Evolutionary conservation across 75 land plant genomes (phyloP).

Genomic region (Chamaecyparis obtusa): DNA sequence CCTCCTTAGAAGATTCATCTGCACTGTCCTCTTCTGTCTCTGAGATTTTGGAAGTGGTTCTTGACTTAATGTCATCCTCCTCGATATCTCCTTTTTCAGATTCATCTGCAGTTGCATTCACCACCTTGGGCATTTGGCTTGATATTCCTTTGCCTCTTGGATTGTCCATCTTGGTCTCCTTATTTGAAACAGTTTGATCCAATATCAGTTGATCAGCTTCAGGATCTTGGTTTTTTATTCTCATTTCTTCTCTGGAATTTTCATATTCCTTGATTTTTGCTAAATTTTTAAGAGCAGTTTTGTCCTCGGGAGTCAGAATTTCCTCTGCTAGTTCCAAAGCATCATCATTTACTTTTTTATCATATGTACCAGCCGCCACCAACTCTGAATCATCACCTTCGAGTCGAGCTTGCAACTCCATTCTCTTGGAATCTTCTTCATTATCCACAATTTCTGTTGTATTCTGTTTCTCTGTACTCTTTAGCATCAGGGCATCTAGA

Average conservation of each 20-base stretch:
- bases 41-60: background rate
- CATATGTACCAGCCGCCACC: background rate
- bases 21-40: background rate
- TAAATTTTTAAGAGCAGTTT: background rate
- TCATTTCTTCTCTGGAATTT: background rate
- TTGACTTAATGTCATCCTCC: background rate
- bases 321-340: slow-evolving; percentile 14
- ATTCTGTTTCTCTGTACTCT: background rate
- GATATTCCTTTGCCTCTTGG: background rate
- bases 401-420: background rate
- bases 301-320: background rate
- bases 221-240: background rate
- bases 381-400: too few species aligned
- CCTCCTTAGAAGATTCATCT: slow-evolving; percentile 5
- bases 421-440: background rate
- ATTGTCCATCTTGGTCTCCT: background rate
- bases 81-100: background rate
- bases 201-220: background rate
- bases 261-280: background rate
- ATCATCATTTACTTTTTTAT: slow-evolving; percentile 12
- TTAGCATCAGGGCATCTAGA: background rate
- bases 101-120: slow-evolving; percentile 3
- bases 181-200: background rate
- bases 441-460: background rate
- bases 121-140: background rate